A percentile compares a stretch with the other conserved stretches of the same genome.
Conservation (phyloP, 179 eudicot species). For the Camellia oleifera region DNA sequence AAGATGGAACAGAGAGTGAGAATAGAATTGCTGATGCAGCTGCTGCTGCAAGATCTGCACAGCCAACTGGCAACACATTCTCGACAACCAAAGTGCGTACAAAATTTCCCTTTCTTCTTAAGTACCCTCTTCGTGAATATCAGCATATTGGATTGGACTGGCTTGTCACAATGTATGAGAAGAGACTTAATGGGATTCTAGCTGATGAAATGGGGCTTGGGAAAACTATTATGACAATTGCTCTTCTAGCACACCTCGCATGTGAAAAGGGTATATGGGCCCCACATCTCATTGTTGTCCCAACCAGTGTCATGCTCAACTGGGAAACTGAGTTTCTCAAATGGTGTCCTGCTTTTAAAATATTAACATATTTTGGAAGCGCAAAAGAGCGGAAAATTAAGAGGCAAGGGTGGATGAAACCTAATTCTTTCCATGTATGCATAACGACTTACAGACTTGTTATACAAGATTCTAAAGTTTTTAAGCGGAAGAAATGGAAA, state of each 20-base stretch:
- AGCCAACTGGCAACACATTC: constrained; percentile 97
- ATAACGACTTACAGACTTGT: constrained; percentile 98
- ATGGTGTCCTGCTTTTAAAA: constrained; percentile 99
- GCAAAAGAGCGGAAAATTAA: constrained; percentile 92
- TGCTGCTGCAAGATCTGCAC: constrained; percentile 98
- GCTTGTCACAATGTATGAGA: constrained; percentile 99
- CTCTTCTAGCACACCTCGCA: constrained; percentile 94
- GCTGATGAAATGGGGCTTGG: constrained; percentile 99
- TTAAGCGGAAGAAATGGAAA: constrained; percentile 99
- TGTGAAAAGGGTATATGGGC: constrained; percentile 99
- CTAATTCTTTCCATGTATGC: constrained; percentile 89
- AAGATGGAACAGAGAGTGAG: constrained; percentile 64
- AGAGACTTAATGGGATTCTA: constrained; percentile 94
- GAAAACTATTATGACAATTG: constrained; percentile 98
- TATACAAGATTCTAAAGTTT: constrained; percentile 94
- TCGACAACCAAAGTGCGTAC: constrained; percentile 93
- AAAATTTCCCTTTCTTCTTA: constrained; percentile 91
- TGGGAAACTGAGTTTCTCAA: constrained; percentile 99
- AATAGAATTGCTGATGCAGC: constrained; percentile 94
- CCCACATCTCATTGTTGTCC: constrained; percentile 98
- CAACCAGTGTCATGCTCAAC: constrained; percentile 99
- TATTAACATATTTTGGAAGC: constrained; percentile 96
- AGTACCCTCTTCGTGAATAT: constrained; percentile 95
- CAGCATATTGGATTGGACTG: constrained; percentile 99
- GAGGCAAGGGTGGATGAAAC: constrained; percentile 99